Conservation (phyloP, 1,284 basidiomycete genomes). For the Apiotrichum montevideense region DNA sequence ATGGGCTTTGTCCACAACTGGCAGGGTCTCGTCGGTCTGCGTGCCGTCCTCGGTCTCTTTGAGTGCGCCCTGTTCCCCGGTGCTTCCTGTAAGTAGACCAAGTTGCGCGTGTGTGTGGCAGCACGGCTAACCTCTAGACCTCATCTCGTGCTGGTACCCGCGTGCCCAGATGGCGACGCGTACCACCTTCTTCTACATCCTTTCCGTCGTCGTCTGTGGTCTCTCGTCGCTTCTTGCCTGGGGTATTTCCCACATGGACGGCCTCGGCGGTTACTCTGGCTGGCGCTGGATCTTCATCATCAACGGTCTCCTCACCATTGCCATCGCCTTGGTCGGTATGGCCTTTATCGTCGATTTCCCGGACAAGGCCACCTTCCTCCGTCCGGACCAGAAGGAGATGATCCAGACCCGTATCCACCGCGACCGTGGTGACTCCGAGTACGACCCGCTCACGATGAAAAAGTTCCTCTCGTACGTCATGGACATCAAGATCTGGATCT, state of each 20-base stretch:
- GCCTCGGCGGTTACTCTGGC: conserved; percentile 1
- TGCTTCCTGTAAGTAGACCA: conserved; percentile 45
- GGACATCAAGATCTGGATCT: conserved; percentile 49
- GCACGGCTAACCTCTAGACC: neutral
- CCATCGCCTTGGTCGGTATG: neutral
- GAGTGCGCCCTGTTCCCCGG: conserved; percentile 42
- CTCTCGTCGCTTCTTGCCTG: conserved; percentile 12
- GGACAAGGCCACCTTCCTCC: conserved; percentile 7
- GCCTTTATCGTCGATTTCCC: conserved; percentile 12
- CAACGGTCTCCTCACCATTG: neutral
- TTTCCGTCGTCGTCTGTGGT: no score
- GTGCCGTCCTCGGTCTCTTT: conserved; percentile 45
- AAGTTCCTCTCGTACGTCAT: conserved; percentile 38
- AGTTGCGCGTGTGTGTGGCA: no score
- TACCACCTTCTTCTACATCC: neutral
- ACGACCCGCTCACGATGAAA: conserved; percentile 40
- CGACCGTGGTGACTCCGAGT: conserved; percentile 38
- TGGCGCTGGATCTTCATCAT: conserved; percentile 7
- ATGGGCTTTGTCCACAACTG: conserved; percentile 41
- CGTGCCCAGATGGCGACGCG: conserved; percentile 44
- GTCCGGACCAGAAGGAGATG: conserved; percentile 2
- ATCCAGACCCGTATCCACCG: conserved; percentile 10
- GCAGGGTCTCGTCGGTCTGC: conserved; percentile 41
- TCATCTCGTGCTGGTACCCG: conserved; percentile 46
- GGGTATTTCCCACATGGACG: conserved; percentile 6